These are phyloP conservation scores for Calonectria honghensis DNA, from an alignment of 2,329 filamentous ascomycete genomes.

Conservation along the genomic window DNA sequence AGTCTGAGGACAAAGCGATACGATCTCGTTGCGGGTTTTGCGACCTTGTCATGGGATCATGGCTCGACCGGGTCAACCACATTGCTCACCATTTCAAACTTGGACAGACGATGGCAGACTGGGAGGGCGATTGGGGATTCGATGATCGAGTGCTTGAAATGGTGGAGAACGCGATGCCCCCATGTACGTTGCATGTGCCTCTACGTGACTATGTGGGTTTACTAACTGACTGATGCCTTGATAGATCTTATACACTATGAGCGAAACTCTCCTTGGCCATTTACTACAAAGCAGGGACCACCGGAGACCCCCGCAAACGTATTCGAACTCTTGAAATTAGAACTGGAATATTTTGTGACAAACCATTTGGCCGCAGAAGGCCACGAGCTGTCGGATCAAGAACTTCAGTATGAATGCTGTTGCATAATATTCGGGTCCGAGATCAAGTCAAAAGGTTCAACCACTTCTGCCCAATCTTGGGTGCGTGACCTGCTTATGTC, in stretches of 20 bases:
- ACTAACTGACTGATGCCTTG: background rate
- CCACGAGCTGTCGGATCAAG: conserved; percentile 40
- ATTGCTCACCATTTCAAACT: conserved; percentile 65
- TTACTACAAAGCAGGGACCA: conserved; percentile 47
- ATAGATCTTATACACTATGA: conserved; percentile 64
- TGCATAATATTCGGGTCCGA: conserved; percentile 53
- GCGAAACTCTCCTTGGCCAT: conserved; percentile 59
- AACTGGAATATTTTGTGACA: conserved; percentile 53
- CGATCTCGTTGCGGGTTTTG: conserved; percentile 66
- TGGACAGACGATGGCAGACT: conserved; percentile 65
- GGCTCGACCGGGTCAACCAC: conserved; percentile 62
- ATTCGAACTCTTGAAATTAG: conserved; percentile 60
- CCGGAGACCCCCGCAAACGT: conserved; percentile 50
- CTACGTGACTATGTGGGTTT: background rate
- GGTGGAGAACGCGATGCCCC: conserved; percentile 65
- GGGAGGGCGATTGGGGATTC: conserved; percentile 66
- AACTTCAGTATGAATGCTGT: conserved; percentile 50
- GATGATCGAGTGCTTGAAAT: conserved; percentile 59
- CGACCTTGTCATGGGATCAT: conserved; percentile 59
- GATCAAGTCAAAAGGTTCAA: conserved; percentile 19
- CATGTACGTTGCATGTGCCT: conserved; percentile 55
- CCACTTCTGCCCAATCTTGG: conserved; percentile 42
- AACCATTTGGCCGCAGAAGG: conserved; percentile 41
- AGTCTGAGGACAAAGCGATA: conserved; percentile 58
- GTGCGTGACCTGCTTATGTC: conserved; percentile 52